Conservation (phyloP, 2,329 filamentous ascomycete genomes). For the Botrytis porri region DNA sequence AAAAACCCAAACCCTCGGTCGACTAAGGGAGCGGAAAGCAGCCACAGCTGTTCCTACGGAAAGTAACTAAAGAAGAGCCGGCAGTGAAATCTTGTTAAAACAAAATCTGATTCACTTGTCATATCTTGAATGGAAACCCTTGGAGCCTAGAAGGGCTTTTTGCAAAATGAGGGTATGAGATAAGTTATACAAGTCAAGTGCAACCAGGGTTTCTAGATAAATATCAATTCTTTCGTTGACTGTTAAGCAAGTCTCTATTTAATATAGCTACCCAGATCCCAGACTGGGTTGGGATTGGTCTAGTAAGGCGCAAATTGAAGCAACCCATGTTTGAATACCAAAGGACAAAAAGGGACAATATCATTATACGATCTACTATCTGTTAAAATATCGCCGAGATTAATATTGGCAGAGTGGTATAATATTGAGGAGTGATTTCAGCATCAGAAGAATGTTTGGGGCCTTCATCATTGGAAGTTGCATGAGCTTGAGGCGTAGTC, state of each 20-base stretch:
- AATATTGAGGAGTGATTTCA: not conserved
- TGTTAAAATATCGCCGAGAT: not conserved
- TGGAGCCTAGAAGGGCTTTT: not conserved
- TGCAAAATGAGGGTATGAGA: not conserved
- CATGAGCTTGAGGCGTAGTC: not conserved
- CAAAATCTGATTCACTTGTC: not conserved
- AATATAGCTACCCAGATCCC: not conserved
- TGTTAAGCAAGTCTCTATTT: not conserved
- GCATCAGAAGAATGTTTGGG: not conserved
- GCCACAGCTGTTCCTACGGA: not conserved
- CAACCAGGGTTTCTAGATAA: not conserved
- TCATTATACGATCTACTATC: not conserved
- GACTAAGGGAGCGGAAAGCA: rapidly evolving
- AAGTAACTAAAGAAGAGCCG: rapidly evolving
- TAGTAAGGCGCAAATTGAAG: too few relatives aligned
- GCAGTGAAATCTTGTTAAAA: not conserved
- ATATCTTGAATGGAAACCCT: rapidly evolving
- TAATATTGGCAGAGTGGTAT: not conserved
- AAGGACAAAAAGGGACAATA: not conserved
- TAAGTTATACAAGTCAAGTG: not conserved
- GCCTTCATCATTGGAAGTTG: not conserved
- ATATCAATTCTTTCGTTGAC: too few relatives aligned
- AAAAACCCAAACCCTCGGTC: too few relatives aligned
- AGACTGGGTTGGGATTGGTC: not conserved
- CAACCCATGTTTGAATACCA: not conserved